phyloP scores from a whole-genome alignment of 768 basidiomycete genomes.

The Trametes punicea region DNA sequence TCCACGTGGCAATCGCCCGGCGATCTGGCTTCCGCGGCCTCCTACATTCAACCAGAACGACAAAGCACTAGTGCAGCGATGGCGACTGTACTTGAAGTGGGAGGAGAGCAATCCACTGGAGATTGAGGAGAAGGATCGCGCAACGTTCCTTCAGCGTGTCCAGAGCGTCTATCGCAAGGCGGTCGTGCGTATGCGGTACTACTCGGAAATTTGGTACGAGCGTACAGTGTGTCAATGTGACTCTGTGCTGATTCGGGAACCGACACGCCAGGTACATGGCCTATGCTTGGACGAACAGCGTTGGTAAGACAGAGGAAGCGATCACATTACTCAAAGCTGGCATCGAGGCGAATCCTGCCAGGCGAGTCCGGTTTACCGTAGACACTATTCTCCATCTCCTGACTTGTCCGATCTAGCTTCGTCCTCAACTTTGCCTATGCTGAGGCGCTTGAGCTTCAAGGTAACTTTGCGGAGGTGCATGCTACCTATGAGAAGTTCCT shows the following conservation, averaged over 20 bases:
- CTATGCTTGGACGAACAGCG: constrained; percentile 71
- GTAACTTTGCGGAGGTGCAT: constrained; percentile 67
- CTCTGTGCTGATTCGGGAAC: background rate
- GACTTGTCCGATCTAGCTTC: too few species aligned
- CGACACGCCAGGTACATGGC: constrained; percentile 77
- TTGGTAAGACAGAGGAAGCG: constrained; percentile 78
- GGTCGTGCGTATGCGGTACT: constrained; percentile 88
- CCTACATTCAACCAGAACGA: constrained; percentile 75
- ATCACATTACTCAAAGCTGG: constrained; percentile 77
- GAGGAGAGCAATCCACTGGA: constrained; percentile 94
- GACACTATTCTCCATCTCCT: too few species aligned
- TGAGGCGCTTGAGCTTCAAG: constrained; percentile 65
- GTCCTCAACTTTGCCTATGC: constrained; percentile 88
- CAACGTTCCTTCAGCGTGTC: constrained; percentile 63
- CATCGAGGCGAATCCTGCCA: constrained; percentile 81
- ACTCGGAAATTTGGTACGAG: constrained; percentile 87
- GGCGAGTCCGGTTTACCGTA: too few species aligned
- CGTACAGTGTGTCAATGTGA: background rate
- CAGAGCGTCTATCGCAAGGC: constrained; percentile 87
- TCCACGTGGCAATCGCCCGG: constrained; percentile 38
- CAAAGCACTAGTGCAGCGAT: constrained; percentile 71
- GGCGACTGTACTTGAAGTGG: constrained; percentile 94
- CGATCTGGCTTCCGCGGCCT: constrained; percentile 60
- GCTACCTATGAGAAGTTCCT: constrained; percentile 71
- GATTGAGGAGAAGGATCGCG: constrained; percentile 79